Evolutionary conservation across 2,329 filamentous ascomycete species (phyloP), one percentile per base, ranked within the genome.

Genomic region (Amylocarpus encephaloides): DNA sequence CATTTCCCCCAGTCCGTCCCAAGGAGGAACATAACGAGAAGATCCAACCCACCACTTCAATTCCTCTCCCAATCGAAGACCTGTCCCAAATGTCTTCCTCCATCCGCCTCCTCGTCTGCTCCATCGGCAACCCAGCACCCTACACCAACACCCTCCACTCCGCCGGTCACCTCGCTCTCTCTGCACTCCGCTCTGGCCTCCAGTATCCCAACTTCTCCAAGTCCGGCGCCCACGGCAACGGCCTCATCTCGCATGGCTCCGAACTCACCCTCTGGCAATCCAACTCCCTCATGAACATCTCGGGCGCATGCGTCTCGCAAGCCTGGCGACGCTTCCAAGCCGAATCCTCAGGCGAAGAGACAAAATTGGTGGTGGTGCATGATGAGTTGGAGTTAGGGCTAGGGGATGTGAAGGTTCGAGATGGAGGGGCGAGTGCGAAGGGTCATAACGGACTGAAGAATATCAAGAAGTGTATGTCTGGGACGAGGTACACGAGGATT

Each of bases 101-200:
- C 10, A 49, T 71, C 41, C 78, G 76, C 35, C 80, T 95, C 60
- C 80, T 97, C 50, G 76, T 97, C 62, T 79, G 90, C 71, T 93
- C 88, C 55, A 78, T 98, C 55, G 93, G 93, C 59, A 97, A 97
- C 62, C 89, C 87, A 6, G 74, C 78, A 6, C 73, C 81, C 2
- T 91, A 92, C 68, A 78, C 80, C 57, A 77, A 85, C 56, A 94
- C 88, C 16, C 82, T 92, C 6, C 93, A 97, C 70, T 91, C 84
- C 19, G 89, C 90, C 12, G 93, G 91, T 10, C 92, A 97, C 71
- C 79, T 82, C 49, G 79, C 89, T 41, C 79, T 95, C 57, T 73
- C 78, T 48, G 73, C 77, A 2, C 70, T 92, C 7, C 48, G 55
- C 5, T 9, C 41, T 7, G 39, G 50, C 32, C 51, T 71, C 60